Evolutionary conservation across 768 basidiomycete genomes (phyloP).

Genomic region (Rossbeevera mucosa): DNA sequence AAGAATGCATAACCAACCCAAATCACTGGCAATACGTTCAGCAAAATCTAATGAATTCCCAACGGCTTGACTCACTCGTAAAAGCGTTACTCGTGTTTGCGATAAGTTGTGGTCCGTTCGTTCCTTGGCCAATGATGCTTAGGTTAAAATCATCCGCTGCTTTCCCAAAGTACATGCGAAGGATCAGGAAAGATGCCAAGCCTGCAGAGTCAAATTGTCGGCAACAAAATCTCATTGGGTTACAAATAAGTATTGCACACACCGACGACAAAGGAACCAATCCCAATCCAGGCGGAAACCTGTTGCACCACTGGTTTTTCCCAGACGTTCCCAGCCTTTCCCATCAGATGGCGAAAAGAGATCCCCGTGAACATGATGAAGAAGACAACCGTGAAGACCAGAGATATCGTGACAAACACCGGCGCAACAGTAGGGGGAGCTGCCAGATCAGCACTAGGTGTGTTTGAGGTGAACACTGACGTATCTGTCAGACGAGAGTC

Average conservation of each 20-base stretch:
- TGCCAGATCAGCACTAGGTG: constrained; percentile 51
- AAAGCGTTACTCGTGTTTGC: constrained; percentile 69
- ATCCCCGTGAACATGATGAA: constrained; percentile 62
- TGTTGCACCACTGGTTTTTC: constrained; percentile 57
- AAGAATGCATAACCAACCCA: constrained; percentile 78
- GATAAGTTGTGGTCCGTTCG: constrained; percentile 52
- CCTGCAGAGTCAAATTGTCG: constrained; percentile 36
- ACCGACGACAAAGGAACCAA: constrained; percentile 75
- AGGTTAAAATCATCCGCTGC: constrained; percentile 74
- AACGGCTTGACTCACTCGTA: constrained; percentile 70
- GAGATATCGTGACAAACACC: constrained; percentile 56
- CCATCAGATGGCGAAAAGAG: constrained; percentile 63
- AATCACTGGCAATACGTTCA: constrained; percentile 47
- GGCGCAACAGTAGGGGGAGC: constrained; percentile 60
- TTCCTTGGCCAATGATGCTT: constrained; percentile 49
- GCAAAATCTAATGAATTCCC: too few relatives aligned
- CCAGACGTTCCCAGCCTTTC: constrained; percentile 43
- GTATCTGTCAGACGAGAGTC: constrained; percentile 42
- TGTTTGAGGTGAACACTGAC: constrained; percentile 53
- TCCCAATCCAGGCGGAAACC: constrained; percentile 66
- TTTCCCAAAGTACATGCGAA: constrained; percentile 80
- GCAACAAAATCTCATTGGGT: background rate
- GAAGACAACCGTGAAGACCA: constrained; percentile 56
- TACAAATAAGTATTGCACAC: constrained; percentile 8
- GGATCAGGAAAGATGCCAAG: constrained; percentile 61